Evolutionary conservation across 2,329 filamentous ascomycete species (phyloP), one percentile per base, ranked within the genome.

Genomic region (Ampelomyces quisqualis): DNA sequence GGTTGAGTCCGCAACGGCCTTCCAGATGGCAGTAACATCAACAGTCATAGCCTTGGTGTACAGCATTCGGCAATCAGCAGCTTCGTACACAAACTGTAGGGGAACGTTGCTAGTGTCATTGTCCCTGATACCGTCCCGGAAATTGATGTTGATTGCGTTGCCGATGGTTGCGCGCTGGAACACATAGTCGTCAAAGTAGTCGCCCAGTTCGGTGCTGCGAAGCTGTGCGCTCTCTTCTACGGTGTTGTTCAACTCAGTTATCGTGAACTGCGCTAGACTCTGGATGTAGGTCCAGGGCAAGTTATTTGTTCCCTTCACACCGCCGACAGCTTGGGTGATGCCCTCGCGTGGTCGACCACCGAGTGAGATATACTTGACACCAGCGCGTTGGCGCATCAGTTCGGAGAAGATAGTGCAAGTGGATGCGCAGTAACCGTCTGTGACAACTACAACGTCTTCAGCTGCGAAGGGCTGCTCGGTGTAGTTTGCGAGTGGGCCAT

Each of bases 41-140:
- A 72, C 65, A 11, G 79, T 65, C 67, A 81, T 84, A 6, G 73
- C 67, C 34, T 73, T 64, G 0, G 82, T 85, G 48, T 78, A 84
- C 52, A 78, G 79, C 17, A 84, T 67, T 3, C 80, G 72, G 56
- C 82, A 85, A 52, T 85, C 78, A 0, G 82, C 75, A 1, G 78
- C 70, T 55, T 83, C 77, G 47, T 81, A 80, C 3, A 77, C 67
- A 55, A 84, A 85, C 40, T 86, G 82, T 9, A 77, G 57, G n/a
- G 81, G 76, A 0, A 70, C 66, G 14, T 72, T 54, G 3, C 40
- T 49, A 34, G 60, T 53, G 21, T 75, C 73, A 19, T 67, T 69
- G 5, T 71, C 65, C 34, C 70, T 68, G 40, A 75, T 72, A 28
- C 72, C 65, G 42, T 69, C 65, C 23, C 64, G 60, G 56, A 68